These are phyloP conservation scores for Xylariaceae sp. DNA, from an alignment of 2,329 filamentous ascomycete genomes.

Conservation along the genomic window DNA sequence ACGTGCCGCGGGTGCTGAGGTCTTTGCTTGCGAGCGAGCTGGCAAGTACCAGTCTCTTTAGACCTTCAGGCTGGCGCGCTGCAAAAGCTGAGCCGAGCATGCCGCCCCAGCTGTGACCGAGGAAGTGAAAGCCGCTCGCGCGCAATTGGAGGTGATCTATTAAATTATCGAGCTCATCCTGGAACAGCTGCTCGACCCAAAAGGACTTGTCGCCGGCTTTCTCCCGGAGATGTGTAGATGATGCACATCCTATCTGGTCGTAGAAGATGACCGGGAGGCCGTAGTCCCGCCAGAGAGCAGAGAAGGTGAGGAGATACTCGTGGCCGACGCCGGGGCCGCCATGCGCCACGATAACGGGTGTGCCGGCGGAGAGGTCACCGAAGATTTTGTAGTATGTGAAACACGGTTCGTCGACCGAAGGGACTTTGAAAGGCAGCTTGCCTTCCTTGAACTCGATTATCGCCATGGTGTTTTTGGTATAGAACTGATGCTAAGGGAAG, in stretches of 20 bases:
- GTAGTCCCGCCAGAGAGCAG: neutral
- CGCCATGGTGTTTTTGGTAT: too few relatives aligned
- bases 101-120: constrained; percentile 22
- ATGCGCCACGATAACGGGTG: too few relatives aligned
- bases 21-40: constrained; percentile 16
- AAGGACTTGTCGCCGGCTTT: constrained; percentile 16
- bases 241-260: constrained; percentile 21
- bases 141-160: neutral
- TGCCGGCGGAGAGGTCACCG: too few relatives aligned
- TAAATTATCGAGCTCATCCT: constrained; percentile 20
- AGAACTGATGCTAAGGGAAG: too few relatives aligned
- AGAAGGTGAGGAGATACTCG: neutral
- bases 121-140: too few relatives aligned
- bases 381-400: too few relatives aligned
- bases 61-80: too few relatives aligned
- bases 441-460: too few relatives aligned
- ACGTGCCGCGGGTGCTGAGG: neutral
- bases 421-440: too few relatives aligned
- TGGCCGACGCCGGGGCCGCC: too few relatives aligned
- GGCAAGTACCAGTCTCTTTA: constrained; percentile 3
- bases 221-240: constrained; percentile 17
- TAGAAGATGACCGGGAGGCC: neutral
- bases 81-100: constrained; percentile 15
- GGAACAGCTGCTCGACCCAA: constrained; percentile 19
- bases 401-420: too few relatives aligned